A percentile compares a stretch with the other conserved stretches of the same genome.
Evolutionary conservation across 1,284 basidiomycete genomes (phyloP).

Genomic region (Boletellus sp.): DNA sequence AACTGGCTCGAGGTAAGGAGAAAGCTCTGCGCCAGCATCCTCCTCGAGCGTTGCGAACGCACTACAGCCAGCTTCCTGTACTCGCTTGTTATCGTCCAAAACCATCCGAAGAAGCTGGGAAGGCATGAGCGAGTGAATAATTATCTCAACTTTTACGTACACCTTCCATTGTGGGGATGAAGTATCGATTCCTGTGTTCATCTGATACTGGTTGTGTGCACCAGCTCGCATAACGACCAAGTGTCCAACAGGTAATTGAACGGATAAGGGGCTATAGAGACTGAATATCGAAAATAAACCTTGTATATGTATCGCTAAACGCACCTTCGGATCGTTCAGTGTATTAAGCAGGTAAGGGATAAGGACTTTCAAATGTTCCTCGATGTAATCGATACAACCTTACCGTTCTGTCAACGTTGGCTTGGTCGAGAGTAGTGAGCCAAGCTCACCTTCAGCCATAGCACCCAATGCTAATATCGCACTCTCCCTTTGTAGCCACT

Average conservation of each 20-base stretch:
- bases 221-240: constrained; percentile 98
- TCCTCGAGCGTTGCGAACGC: constrained; percentile 99
- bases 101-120: constrained; percentile 90
- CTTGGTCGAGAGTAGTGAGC: neutral
- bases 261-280: constrained; percentile 81
- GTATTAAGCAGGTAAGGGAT: constrained; percentile 91
- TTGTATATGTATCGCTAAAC: neutral
- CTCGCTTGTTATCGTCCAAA: constrained; percentile 98
- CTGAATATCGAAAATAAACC: constrained; percentile 1
- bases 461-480: constrained; percentile 96
- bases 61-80: constrained; percentile 98
- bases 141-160: constrained; percentile 49
- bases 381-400: constrained; percentile 96
- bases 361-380: constrained; percentile 89
- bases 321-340: constrained; percentile 87
- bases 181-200: constrained; percentile 87
- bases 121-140: constrained; percentile 10
- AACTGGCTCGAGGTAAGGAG: constrained; percentile 93
- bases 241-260: constrained; percentile 98
- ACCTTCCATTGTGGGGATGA: constrained; percentile 97
- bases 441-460: constrained; percentile 86
- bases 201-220: constrained; percentile 78
- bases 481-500: constrained; percentile 95
- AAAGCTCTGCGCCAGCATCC: constrained; percentile 88
- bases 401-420: constrained; percentile 11